phyloP scores from a whole-genome alignment of 2,329 filamentous ascomycete genomes.

The Aspergillus sp. region DNA sequence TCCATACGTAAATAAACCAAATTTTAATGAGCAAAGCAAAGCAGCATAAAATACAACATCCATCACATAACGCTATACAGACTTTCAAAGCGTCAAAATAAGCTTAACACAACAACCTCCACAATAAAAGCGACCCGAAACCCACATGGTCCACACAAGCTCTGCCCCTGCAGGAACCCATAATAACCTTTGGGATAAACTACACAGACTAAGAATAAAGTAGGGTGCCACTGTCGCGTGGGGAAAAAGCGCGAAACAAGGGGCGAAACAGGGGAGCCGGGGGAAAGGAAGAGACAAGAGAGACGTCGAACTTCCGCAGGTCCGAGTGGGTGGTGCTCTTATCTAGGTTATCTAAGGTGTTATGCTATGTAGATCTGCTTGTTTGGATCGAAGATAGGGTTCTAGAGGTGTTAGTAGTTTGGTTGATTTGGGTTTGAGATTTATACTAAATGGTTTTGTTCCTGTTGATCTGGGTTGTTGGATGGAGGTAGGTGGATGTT shows the following conservation, averaged over 20 bases:
- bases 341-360: neutral
- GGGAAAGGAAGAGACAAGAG: neutral
- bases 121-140: neutral
- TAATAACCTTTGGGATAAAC: no score
- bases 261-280: slow-evolving; percentile 1
- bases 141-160: neutral
- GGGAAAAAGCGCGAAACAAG: slow-evolving; percentile 2
- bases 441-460: neutral
- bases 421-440: neutral
- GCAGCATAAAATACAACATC: slow-evolving; percentile 3
- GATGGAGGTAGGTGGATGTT: neutral
- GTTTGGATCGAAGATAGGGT: neutral
- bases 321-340: slow-evolving; percentile 7
- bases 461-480: neutral
- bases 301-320: slow-evolving; percentile 13
- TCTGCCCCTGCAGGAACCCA: neutral
- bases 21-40: slow-evolving; percentile 1
- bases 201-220: neutral
- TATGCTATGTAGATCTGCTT: neutral
- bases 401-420: neutral
- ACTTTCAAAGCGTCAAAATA: neutral
- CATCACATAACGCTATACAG: neutral
- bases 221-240: slow-evolving; percentile 1
- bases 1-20: neutral
- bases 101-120: neutral